Evolutionary conservation across 306 rosid genomes (phyloP).

Genomic region (Argentina anserina): DNA sequence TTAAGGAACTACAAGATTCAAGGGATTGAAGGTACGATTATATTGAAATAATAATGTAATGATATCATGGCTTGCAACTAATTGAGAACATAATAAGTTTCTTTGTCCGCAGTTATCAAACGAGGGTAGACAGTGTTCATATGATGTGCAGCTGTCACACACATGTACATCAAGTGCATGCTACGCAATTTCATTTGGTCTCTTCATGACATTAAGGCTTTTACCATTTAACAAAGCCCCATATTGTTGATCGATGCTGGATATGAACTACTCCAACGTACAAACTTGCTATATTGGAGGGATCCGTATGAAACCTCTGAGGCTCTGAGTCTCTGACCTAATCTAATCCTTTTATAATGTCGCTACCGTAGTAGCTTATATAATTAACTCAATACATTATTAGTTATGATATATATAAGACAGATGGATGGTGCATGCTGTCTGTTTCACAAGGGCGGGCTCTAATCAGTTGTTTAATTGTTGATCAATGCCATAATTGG

Average conservation of each 20-base stretch:
- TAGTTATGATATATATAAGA: background rate
- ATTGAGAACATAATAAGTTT: background rate
- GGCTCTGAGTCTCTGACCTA: background rate
- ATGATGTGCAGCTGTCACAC: slow-evolving; percentile 5
- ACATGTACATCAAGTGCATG: slow-evolving; percentile 21
- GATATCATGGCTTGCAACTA: background rate
- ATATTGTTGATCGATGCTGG: background rate
- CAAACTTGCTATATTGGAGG: background rate
- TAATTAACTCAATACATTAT: background rate
- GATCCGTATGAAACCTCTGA: background rate
- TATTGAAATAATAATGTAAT: background rate
- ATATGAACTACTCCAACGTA: background rate
- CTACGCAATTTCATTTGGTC: slow-evolving; percentile 21
- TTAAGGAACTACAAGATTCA: background rate
- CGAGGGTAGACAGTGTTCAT: background rate
- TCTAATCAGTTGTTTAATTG: background rate
- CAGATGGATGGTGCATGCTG: slow-evolving; percentile 12
- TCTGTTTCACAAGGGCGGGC: slow-evolving; percentile 6
- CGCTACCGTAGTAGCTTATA: background rate
- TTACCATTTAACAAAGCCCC: background rate
- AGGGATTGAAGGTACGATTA: background rate
- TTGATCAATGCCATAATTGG: slow-evolving; percentile 3
- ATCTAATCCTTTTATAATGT: background rate
- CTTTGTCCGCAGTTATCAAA: slow-evolving; percentile 6
- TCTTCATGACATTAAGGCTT: background rate